phyloP scores from a whole-genome alignment of 2,329 filamentous ascomycete species.

The Pezicula carpinea region DNA sequence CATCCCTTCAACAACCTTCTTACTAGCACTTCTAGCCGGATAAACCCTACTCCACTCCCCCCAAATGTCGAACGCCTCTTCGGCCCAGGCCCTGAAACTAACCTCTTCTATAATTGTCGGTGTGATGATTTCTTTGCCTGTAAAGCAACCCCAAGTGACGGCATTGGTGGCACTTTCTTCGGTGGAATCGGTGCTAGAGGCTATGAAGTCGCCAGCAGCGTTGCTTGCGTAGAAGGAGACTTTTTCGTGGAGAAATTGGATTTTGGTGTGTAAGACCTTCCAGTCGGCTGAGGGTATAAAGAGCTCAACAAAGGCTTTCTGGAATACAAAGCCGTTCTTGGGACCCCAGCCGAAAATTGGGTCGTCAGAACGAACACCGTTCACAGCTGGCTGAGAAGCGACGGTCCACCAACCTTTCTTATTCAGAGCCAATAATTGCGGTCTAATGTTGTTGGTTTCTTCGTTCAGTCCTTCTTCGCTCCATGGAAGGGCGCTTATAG shows the following conservation, averaged over 20 bases:
- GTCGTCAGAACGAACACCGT: constrained; percentile 74
- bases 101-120: constrained; percentile 96
- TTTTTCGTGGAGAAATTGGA: constrained; percentile 57
- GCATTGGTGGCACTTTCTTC: constrained; percentile 73
- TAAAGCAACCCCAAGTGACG: constrained; percentile 95
- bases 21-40: constrained; percentile 59
- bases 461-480: constrained; percentile 82
- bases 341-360: constrained; percentile 91
- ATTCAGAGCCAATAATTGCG: constrained; percentile 73
- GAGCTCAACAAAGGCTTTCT: constrained; percentile 97
- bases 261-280: constrained; percentile 56
- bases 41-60: constrained; percentile 90
- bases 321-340: constrained; percentile 88
- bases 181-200: constrained; percentile 38
- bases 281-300: constrained; percentile 78
- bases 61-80: constrained; percentile 96
- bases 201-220: constrained; percentile 69
- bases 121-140: constrained; percentile 91
- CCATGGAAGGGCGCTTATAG: constrained; percentile 83
- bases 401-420: constrained; percentile 90
- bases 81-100: constrained; percentile 88
- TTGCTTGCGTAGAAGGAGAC: constrained; percentile 90
- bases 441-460: constrained; percentile 78
- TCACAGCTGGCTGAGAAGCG: constrained; percentile 90
- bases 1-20: constrained; percentile 63